phyloP scores from a whole-genome alignment of 148 eudicot species.

The Vaccinium myrtillus region DNA sequence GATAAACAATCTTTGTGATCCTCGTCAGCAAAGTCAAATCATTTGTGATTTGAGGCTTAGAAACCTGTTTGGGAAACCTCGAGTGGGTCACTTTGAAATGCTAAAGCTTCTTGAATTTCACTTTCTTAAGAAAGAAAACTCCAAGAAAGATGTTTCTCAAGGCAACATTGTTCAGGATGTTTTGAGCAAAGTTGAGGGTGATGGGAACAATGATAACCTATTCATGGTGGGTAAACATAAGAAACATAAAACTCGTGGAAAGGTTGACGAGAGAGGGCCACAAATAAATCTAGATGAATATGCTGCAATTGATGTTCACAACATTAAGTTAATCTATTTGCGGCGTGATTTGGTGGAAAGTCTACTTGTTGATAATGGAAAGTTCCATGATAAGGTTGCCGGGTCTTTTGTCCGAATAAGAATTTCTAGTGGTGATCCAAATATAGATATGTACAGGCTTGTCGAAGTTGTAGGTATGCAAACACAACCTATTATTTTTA shows the following conservation, averaged over 20 bases:
- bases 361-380: constrained; percentile 50
- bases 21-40: constrained; percentile 70
- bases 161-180: constrained; percentile 45
- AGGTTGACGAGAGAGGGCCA: constrained; percentile 51
- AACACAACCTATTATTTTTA: constrained; percentile 7
- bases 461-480: constrained; percentile 83
- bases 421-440: constrained; percentile 70
- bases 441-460: constrained; percentile 82
- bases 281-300: constrained; percentile 59
- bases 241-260: constrained; percentile 52
- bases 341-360: constrained; percentile 68
- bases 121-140: constrained; percentile 54
- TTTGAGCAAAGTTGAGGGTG: constrained; percentile 43
- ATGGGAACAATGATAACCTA: constrained; percentile 33
- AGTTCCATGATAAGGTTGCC: constrained; percentile 73
- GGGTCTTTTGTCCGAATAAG: constrained; percentile 89
- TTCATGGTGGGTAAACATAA: constrained; percentile 44
- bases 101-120: constrained; percentile 81
- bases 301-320: constrained; percentile 90
- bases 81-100: constrained; percentile 90
- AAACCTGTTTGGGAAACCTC: constrained; percentile 68
- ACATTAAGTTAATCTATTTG: constrained; percentile 78
- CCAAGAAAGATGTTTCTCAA: constrained; percentile 38
- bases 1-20: constrained; percentile 83
- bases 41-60: constrained; percentile 79